phyloP scores from a whole-genome alignment of 75 land plant genomes.

The Sequoiadendron giganteum region DNA sequence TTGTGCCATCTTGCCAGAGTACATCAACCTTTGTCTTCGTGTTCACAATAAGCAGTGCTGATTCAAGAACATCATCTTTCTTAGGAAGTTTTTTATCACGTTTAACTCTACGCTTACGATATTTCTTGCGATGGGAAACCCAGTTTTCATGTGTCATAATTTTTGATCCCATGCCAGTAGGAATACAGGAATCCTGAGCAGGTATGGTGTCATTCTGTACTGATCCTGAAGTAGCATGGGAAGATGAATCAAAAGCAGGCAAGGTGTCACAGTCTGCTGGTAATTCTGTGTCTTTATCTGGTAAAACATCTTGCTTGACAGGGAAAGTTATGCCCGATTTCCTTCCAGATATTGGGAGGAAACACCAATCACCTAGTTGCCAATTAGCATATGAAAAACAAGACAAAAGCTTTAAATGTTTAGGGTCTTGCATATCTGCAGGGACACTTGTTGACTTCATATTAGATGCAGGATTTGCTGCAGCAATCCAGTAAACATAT shows the following conservation, averaged over 20 bases:
- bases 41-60: constrained; percentile 65
- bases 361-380: constrained; percentile 95
- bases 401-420: constrained; percentile 65
- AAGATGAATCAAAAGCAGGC: neutral
- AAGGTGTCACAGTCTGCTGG: neutral
- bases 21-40: constrained; percentile 84
- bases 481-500: constrained; percentile 84
- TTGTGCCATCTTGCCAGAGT: constrained; percentile 90
- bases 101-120: constrained; percentile 51
- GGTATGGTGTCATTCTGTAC: constrained; percentile 11
- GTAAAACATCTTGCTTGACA: neutral
- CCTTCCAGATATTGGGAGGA: constrained; percentile 26
- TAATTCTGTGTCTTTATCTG: neutral
- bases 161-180: constrained; percentile 30
- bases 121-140: constrained; percentile 52
- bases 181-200: constrained; percentile 24
- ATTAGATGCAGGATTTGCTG: constrained; percentile 54
- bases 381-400: constrained; percentile 85
- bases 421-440: constrained; percentile 77
- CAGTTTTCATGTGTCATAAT: constrained; percentile 43
- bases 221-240: neutral
- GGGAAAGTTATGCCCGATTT: neutral
- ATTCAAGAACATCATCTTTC: constrained; percentile 67
- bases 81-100: constrained; percentile 60
- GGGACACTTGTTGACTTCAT: constrained; percentile 60